Conservation (phyloP, 495 filamentous ascomycete species). For the Melanomma pulvis-pyrius region DNA sequence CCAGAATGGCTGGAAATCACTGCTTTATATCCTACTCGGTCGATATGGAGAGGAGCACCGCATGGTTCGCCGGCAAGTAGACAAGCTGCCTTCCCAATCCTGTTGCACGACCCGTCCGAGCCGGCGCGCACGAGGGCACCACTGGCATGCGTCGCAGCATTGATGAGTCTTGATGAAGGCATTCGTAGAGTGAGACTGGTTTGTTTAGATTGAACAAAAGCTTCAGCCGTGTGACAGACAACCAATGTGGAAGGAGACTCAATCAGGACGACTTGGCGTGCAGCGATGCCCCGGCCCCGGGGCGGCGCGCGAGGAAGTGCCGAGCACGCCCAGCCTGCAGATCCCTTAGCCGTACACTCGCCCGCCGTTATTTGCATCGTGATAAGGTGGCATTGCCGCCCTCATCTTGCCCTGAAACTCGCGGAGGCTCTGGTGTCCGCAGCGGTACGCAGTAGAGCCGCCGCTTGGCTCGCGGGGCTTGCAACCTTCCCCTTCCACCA, state of each 20-base stretch:
- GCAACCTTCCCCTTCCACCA: not conserved
- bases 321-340: slow-evolving; percentile 27
- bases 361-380: slow-evolving; percentile 8
- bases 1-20: not conserved
- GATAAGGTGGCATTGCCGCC: slow-evolving; percentile 8
- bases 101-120: slow-evolving; percentile 1
- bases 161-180: slow-evolving; percentile 11
- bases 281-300: slow-evolving; percentile 5
- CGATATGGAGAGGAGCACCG: not conserved
- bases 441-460: not conserved
- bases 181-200: slow-evolving; percentile 23
- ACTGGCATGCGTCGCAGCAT: slow-evolving; percentile 24
- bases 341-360: slow-evolving; percentile 21
- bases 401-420: slow-evolving; percentile 7
- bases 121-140: slow-evolving; percentile 5
- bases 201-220: slow-evolving; percentile 29
- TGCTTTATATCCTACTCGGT: slow-evolving; percentile 24
- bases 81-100: slow-evolving; percentile 16
- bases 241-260: slow-evolving; percentile 26
- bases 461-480: not conserved
- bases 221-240: slow-evolving; percentile 14
- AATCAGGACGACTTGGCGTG: slow-evolving; percentile 23
- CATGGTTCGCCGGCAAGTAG: slow-evolving; percentile 18
- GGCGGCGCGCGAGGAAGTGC: slow-evolving; percentile 10
- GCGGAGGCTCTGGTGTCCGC: not conserved